Conservation (phyloP, 768 basidiomycete species). For the Boletellus sp. region DNA sequence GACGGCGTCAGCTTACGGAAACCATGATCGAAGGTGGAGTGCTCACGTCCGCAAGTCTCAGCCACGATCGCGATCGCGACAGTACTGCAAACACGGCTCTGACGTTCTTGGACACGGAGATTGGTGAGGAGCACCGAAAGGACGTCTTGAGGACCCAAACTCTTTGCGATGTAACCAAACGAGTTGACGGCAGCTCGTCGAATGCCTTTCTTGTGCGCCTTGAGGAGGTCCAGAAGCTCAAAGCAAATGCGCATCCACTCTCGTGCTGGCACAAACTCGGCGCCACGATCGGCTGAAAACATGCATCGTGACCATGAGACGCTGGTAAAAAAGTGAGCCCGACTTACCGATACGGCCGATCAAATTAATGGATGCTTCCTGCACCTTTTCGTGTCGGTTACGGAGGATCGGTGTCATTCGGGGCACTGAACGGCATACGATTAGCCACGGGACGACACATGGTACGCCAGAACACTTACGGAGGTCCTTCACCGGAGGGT, state of each 20-base stretch:
- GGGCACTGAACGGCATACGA: constrained; percentile 59
- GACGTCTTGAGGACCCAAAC: constrained; percentile 98
- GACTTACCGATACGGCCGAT: constrained; percentile 86
- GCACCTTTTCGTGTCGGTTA: constrained; percentile 98
- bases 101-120: constrained; percentile 96
- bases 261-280: constrained; percentile 96
- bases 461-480: constrained; percentile 51
- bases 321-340: background rate
- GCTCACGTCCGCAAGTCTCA: constrained; percentile 79
- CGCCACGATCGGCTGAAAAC: constrained; percentile 85
- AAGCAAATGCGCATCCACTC: constrained; percentile 99
- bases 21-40: background rate
- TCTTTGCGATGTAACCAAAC: constrained; percentile 99
- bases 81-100: constrained; percentile 96
- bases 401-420: constrained; percentile 99
- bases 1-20: constrained; percentile 8
- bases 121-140: constrained; percentile 94
- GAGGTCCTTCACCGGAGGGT: constrained; percentile 98
- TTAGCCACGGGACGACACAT: background rate
- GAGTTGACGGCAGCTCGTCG: constrained; percentile 99
- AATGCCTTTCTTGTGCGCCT: constrained; percentile 99
- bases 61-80: constrained; percentile 97
- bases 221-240: constrained; percentile 92
- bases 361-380: constrained; percentile 98
- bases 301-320: constrained; percentile 2